phyloP scores from a whole-genome alignment of 305 asterid genomes.

The Solanum hybrid region DNA sequence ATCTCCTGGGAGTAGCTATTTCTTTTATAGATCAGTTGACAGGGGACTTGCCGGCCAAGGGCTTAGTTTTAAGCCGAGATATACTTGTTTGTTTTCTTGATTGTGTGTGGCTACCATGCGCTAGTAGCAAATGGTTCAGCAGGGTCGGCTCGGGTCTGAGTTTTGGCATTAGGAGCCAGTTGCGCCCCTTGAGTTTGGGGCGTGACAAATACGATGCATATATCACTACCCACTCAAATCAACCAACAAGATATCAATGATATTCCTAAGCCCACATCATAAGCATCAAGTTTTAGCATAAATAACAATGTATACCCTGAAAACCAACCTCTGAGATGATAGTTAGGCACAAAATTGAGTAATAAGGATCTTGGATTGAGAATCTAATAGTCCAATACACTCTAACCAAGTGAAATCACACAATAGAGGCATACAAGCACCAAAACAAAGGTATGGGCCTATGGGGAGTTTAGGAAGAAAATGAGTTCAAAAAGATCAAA shows the following conservation, averaged over 20 bases:
- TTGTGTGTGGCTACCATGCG: no score
- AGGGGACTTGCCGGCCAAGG: no score
- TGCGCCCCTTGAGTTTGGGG: no score
- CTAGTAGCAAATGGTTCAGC: no score
- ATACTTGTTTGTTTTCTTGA: no score
- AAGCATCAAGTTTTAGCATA: neutral
- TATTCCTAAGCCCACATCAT: neutral
- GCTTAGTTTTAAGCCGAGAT: no score
- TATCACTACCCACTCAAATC: neutral
- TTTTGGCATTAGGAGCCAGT: no score
- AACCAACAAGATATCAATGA: neutral
- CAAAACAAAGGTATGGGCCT: neutral
- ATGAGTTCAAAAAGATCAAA: neutral
- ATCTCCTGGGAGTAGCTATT: no score
- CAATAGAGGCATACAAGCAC: neutral
- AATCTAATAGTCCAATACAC: neutral
- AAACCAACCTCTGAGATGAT: neutral
- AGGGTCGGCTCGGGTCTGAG: no score
- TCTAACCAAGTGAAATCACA: neutral
- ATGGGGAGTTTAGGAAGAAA: neutral
- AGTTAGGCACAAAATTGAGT: neutral
- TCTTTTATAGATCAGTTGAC: no score
- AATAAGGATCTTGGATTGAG: neutral
- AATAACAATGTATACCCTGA: neutral
- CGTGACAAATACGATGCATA: neutral